Base-by-base conservation (phyloP, 495 filamentous ascomycete genomes). In the Hypomontagnella submonticulosa region DNA sequence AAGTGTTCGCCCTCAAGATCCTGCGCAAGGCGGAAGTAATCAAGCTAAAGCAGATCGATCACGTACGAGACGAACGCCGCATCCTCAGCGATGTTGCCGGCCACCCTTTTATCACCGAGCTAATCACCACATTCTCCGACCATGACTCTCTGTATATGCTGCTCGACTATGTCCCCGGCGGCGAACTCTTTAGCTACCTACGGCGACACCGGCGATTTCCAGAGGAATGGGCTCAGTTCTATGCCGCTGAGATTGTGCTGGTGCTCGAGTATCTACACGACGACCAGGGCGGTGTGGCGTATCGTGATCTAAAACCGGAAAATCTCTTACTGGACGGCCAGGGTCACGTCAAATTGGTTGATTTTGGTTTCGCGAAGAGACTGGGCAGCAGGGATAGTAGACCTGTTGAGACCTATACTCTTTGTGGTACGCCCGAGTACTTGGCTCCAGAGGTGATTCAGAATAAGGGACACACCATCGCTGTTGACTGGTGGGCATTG, bases 401-500 rank as follows among this genome's bases (percentile, higher is more conserved):
- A 57, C 75, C 78, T 80, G 88, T 86, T 66, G 92, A 97, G 79
- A 99, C 94, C 3, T 98, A 97, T 74, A 99, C 95, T 5, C 84
- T 97, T 2, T 98, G 95, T 71, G 95, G 95, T 18, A 99, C 95
- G 0, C 95, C 94, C 20, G 95, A 99, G 71, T 99, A 99, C 75
- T 84, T 99, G 15, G 93, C 95, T 2, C 95, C 95, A 1, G 95
- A 99, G 79, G 93, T 97, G 15, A 97, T 99, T 57, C 90, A 93
- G 65, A 96, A 93, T 74, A 94, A 92, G 71, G 93, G 93, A 11
- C 95, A 99, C 72, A 93, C 91, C 27, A 92, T 91, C 34, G 94
- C 95, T 0, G 95, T 99, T n/a, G 95, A 99, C 76, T 99, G 95
- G 95, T 99, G 95, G 95, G 96, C 95, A 5, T 81, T 98, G 63